Conservation (phyloP, 768 basidiomycete species). For the Leucocoprinus leucothites region DNA sequence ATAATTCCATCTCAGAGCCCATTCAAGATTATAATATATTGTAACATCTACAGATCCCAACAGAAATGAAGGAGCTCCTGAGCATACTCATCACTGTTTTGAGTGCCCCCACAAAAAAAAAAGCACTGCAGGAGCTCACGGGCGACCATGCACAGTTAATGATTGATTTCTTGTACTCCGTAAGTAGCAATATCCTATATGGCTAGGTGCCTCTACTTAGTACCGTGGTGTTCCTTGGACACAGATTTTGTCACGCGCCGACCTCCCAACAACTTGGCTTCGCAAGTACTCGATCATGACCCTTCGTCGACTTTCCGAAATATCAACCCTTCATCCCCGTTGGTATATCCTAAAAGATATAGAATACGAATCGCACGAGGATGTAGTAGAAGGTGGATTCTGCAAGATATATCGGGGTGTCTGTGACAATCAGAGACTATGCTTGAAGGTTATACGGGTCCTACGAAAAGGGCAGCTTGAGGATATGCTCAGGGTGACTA, state of each 20-base stretch:
- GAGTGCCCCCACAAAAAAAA: background rate
- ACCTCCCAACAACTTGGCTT: background rate
- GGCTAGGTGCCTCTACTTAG: background rate
- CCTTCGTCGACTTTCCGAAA: too few relatives aligned
- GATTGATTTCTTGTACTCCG: background rate
- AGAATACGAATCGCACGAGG: background rate
- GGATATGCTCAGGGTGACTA: background rate
- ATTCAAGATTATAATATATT: too few relatives aligned
- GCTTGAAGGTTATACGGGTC: constrained; percentile 1
- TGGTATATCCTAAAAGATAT: background rate
- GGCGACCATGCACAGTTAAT: background rate
- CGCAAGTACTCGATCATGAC: background rate
- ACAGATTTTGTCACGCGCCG: background rate
- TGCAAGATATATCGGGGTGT: background rate
- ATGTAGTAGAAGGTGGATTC: background rate
- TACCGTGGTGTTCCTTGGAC: background rate
- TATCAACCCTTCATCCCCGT: background rate
- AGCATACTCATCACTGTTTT: background rate
- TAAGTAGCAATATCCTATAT: background rate
- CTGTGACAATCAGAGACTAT: background rate
- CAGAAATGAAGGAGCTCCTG: too few relatives aligned
- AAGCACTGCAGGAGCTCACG: background rate
- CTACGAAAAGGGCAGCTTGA: background rate
- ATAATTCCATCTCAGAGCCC: too few relatives aligned
- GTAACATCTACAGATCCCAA: too few relatives aligned